Conservation (phyloP, 768 basidiomycete genomes). For the Sutorius australiensis region DNA sequence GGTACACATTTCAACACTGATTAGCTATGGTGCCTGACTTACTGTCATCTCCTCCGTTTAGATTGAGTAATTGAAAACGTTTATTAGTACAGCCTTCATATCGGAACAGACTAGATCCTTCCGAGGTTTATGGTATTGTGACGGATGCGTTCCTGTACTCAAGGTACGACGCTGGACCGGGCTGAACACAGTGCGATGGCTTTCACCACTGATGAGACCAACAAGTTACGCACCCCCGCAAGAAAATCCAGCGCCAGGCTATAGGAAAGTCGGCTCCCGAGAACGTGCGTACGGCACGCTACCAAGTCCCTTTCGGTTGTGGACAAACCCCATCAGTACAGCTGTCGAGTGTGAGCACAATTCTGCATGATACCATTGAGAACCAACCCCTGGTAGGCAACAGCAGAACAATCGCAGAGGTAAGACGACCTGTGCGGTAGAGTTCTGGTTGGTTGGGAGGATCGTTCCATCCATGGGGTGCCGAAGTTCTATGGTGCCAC, state of each 20-base stretch:
- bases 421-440: conserved; percentile 17
- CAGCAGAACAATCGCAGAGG: conserved; percentile 2
- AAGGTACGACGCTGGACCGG: conserved; percentile 12
- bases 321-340: conserved; percentile 19
- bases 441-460: conserved; percentile 13
- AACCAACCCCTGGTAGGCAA: conserved; percentile 5
- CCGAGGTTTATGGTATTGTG: conserved; percentile 6
- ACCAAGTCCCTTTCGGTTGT: conserved; percentile 11
- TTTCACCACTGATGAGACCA: neutral
- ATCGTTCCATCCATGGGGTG: conserved; percentile 19
- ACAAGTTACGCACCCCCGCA: conserved; percentile 6
- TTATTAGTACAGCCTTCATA: neutral
- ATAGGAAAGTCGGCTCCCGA: conserved; percentile 7
- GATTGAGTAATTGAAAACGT: neutral
- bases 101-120: neutral
- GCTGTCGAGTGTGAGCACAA: conserved; percentile 16
- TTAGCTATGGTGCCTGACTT: neutral
- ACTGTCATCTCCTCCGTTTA: neutral
- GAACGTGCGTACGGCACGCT: conserved; percentile 19
- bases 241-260: conserved; percentile 11
- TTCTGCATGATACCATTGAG: conserved; percentile 17
- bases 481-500: conserved; percentile 19
- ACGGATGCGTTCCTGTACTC: conserved; percentile 21
- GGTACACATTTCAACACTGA: neutral
- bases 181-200: conserved; percentile 6